These are phyloP conservation scores for Fagus crenata DNA, from an alignment of 306 rosid genomes.

Conservation along the genomic window DNA sequence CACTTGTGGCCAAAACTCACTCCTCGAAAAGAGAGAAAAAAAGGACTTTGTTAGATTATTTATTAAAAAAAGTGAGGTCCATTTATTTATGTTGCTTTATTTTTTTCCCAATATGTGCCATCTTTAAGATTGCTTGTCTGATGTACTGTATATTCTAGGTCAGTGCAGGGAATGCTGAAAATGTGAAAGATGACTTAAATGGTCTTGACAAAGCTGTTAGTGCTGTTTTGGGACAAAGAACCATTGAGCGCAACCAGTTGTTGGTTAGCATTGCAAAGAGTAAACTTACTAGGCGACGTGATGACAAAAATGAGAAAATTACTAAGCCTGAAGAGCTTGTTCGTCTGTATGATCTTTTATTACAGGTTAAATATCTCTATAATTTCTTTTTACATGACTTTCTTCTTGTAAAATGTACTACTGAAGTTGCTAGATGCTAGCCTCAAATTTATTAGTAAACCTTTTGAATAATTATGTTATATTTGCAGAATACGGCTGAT, in stretches of 20 bases:
- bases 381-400: conserved; percentile 16
- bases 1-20: too few species aligned
- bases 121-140: conserved; percentile 23
- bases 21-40: neutral
- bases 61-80: neutral
- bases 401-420: conserved; percentile 4
- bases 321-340: conserved; percentile 99
- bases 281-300: conserved; percentile 74
- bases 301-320: conserved; percentile 87
- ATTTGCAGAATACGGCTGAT: conserved; percentile 83
- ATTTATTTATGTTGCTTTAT: neutral
- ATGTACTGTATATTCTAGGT: conserved; percentile 50
- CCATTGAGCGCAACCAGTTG: conserved; percentile 89
- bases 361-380: conserved; percentile 60
- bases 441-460: conserved; percentile 30
- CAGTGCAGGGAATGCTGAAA: conserved; percentile 84
- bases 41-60: neutral
- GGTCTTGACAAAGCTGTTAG: conserved; percentile 98
- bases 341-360: conserved; percentile 81
- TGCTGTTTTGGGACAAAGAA: conserved; percentile 89
- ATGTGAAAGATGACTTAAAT: conserved; percentile 82
- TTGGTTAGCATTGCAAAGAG: conserved; percentile 85
- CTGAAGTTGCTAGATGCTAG: conserved; percentile 16
- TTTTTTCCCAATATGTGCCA: neutral
- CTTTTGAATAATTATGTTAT: conserved; percentile 18